Conservation (phyloP, 257 asterid species). For the Echites panduratus region DNA sequence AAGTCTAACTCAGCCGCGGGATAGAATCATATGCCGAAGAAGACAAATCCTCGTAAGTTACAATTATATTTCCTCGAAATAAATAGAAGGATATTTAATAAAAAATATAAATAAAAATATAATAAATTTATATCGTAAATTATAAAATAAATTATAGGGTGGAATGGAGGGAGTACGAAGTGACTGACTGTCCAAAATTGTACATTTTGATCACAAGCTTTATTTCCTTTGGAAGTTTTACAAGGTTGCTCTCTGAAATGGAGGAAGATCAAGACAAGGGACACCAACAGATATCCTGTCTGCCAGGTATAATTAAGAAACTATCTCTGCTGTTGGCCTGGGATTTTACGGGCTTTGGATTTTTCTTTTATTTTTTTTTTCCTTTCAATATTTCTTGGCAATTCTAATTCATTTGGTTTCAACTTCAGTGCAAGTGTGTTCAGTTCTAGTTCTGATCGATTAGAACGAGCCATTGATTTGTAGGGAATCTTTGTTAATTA, state of each 20-base stretch:
- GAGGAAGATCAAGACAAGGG: background rate
- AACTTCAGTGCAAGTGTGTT: background rate
- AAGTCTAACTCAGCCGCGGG: no score
- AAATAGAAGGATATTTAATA: no score
- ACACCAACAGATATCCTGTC: background rate
- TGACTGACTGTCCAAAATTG: no score
- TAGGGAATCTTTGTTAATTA: background rate
- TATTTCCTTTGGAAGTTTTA: background rate
- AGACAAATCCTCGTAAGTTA: no score
- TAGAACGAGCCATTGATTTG: background rate
- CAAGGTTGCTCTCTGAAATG: slow-evolving; percentile 7
- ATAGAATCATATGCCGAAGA: no score
- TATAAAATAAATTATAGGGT: no score
- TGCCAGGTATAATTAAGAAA: background rate
- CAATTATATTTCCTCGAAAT: no score
- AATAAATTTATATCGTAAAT: no score
- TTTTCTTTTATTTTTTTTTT: background rate
- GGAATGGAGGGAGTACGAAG: no score
- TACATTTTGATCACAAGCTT: no score
- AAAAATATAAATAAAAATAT: no score
- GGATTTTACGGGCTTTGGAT: background rate
- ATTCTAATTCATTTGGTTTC: background rate
- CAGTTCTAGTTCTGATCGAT: background rate
- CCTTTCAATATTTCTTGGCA: background rate
- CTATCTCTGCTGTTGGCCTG: background rate